These are phyloP conservation scores for Triticum urartu DNA, from an alignment of 176 grass and related monocot genomes.

Conservation along the genomic window DNA sequence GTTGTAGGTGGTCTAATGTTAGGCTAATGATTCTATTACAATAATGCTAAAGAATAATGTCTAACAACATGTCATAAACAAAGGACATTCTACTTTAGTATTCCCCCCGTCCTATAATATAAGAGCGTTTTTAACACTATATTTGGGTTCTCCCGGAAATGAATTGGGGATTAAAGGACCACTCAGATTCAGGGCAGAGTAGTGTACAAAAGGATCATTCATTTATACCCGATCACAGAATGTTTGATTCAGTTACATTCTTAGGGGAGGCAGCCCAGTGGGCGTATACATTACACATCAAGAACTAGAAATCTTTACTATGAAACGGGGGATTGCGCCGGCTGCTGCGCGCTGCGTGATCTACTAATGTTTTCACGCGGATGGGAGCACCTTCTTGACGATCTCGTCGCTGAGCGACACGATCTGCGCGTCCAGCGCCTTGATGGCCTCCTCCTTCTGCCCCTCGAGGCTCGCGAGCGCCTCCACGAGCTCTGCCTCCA, in stretches of 20 bases:
- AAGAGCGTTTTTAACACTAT: too few relatives aligned
- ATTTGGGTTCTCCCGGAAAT: not conserved
- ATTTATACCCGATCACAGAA: conserved; percentile 30
- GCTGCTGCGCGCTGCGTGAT: conserved; percentile 1
- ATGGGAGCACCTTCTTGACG: conserved; percentile 90
- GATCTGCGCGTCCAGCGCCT: conserved; percentile 89
- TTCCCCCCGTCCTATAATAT: too few relatives aligned
- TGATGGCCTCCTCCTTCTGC: conserved; percentile 83
- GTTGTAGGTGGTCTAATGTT: too few relatives aligned
- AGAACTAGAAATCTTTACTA: conserved; percentile 18
- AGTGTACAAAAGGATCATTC: conserved; percentile 32
- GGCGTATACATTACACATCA: conserved; percentile 16
- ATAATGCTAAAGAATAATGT: too few relatives aligned
- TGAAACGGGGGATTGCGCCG: not conserved
- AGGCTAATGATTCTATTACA: too few relatives aligned
- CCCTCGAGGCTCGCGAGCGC: conserved; percentile 72
- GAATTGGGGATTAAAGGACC: not conserved
- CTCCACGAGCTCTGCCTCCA: conserved; percentile 84
- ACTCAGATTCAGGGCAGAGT: not conserved
- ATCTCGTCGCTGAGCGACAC: conserved; percentile 89
- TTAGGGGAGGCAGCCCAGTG: conserved; percentile 8
- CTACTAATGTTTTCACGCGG: conserved; percentile 25
- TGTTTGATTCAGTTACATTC: conserved; percentile 34
- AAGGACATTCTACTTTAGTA: too few relatives aligned
- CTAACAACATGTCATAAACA: too few relatives aligned